phyloP scores from a whole-genome alignment of 2,329 filamentous ascomycete genomes.

The Clonostachys rosea region DNA sequence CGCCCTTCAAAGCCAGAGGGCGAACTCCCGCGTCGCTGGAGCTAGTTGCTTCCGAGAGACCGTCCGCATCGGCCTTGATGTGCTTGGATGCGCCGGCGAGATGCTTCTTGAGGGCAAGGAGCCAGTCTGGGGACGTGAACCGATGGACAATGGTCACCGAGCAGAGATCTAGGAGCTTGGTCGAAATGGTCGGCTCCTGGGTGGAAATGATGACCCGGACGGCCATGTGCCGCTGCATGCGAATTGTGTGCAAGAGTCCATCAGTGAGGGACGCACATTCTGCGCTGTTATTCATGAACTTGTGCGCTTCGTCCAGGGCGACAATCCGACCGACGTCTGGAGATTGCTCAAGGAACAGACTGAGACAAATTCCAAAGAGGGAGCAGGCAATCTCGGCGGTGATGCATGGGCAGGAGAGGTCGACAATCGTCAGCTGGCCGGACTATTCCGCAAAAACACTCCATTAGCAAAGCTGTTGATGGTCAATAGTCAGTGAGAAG shows the following conservation, averaged over 20 bases:
- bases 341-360: constrained; percentile 55
- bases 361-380: constrained; percentile 68
- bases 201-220: constrained; percentile 68
- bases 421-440: constrained; percentile 41
- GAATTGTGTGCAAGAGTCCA: constrained; percentile 56
- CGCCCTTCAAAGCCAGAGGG: not conserved
- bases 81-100: constrained; percentile 28
- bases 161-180: constrained; percentile 65
- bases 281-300: constrained; percentile 57
- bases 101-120: constrained; percentile 33
- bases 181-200: constrained; percentile 70
- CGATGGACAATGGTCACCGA: constrained; percentile 68
- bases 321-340: constrained; percentile 50
- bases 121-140: constrained; percentile 65
- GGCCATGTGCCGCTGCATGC: constrained; percentile 66
- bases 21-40: not conserved
- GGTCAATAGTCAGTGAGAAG: too few relatives aligned
- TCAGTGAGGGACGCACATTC: constrained; percentile 57
- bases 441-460: constrained; percentile 4
- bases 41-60: too few relatives aligned
- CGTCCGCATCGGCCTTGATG: not conserved
- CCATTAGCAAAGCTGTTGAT: not conserved
- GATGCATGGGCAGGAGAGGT: constrained; percentile 70
- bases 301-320: constrained; percentile 75
- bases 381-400: constrained; percentile 62